These are phyloP conservation scores for Lachancea meyersii DNA, from an alignment of 805 yeast genomes.

Conservation along the genomic window DNA sequence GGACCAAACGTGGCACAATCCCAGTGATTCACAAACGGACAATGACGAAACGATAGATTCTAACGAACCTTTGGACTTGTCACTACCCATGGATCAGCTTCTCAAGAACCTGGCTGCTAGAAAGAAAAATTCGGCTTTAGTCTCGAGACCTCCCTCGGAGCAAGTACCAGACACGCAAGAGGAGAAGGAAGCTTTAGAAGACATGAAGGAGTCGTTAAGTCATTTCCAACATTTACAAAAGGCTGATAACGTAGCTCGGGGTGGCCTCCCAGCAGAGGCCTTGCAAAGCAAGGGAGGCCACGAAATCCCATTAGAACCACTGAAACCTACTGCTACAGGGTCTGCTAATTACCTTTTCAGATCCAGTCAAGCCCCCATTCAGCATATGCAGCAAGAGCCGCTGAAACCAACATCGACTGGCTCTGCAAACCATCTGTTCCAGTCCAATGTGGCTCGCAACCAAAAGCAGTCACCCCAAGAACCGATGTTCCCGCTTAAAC, in stretches of 20 bases:
- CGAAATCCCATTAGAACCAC: constrained; percentile 21
- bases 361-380: constrained; percentile 5
- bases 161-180: constrained; percentile 43
- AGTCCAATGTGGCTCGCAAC: constrained; percentile 7
- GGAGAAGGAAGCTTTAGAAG: constrained; percentile 65
- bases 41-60: constrained; percentile 18
- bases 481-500: constrained; percentile 30
- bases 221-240: constrained; percentile 67
- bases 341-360: constrained; percentile 31
- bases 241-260: constrained; percentile 69
- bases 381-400: constrained; percentile 12
- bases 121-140: constrained; percentile 22
- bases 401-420: constrained; percentile 33
- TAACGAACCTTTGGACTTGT: constrained; percentile 42
- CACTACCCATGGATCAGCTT: constrained; percentile 74
- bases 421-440: constrained; percentile 31
- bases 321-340: constrained; percentile 33
- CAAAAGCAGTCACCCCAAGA: constrained; percentile 6
- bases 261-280: constrained; percentile 55
- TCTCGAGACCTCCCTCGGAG: constrained; percentile 29
- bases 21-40: not conserved
- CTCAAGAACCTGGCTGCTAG: constrained; percentile 39
- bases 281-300: constrained; percentile 29
- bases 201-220: constrained; percentile 67
- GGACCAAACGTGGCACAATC: constrained; percentile 16